These are phyloP conservation scores for Pseudohalonectria lignicola DNA, from an alignment of 2,329 filamentous ascomycete species.

Conservation along the genomic window DNA sequence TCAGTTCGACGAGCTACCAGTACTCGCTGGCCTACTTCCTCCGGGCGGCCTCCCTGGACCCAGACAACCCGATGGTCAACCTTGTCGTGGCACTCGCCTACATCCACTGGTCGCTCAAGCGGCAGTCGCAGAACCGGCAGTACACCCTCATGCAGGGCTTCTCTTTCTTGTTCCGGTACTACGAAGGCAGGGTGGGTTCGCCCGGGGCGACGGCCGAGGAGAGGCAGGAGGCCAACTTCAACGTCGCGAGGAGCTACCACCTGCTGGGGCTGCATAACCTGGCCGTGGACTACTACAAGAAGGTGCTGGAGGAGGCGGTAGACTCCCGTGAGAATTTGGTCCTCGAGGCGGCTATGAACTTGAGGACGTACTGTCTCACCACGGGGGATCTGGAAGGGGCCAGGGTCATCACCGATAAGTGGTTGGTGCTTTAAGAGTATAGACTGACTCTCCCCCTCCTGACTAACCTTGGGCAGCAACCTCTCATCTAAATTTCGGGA, in stretches of 20 bases:
- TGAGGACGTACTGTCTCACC: conserved; percentile 56
- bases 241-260: conserved; percentile 67
- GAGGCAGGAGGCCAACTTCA: conserved; percentile 70
- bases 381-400: conserved; percentile 53
- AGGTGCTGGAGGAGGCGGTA: conserved; percentile 22
- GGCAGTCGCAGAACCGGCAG: conserved; percentile 82
- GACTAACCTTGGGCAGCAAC: too few species aligned
- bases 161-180: conserved; percentile 67
- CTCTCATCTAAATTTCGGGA: too few species aligned
- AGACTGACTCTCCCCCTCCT: too few species aligned
- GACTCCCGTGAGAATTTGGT: conserved; percentile 43
- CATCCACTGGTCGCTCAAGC: conserved; percentile 79
- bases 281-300: conserved; percentile 59
- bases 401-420: conserved; percentile 47
- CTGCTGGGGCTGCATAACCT: conserved; percentile 62
- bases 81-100: conserved; percentile 77
- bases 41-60: conserved; percentile 62
- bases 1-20: conserved; percentile 71
- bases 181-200: conserved; percentile 38
- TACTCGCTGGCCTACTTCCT: conserved; percentile 82
- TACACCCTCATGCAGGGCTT: conserved; percentile 79
- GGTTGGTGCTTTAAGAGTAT: conserved; percentile 37
- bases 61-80: conserved; percentile 66
- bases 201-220: conserved; percentile 18
- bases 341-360: conserved; percentile 62